These are phyloP conservation scores for Neurospora sp. DNA, from an alignment of 495 filamentous ascomycete species.

Conservation along the genomic window DNA sequence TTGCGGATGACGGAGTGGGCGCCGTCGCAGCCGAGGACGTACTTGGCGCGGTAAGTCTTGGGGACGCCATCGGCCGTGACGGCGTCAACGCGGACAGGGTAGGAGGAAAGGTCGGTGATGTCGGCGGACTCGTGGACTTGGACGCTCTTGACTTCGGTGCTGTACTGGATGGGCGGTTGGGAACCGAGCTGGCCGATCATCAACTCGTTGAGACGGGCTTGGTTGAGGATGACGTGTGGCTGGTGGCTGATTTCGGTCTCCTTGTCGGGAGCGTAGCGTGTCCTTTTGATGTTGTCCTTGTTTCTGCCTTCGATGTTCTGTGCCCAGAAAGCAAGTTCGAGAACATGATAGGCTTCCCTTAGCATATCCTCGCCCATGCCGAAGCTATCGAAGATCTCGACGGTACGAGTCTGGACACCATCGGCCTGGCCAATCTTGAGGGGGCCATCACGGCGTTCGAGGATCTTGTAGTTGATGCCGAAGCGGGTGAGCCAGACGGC, in stretches of 20 bases:
- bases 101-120: constrained; percentile 29
- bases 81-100: constrained; percentile 45
- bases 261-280: constrained; percentile 48
- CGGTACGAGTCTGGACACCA: constrained; percentile 68
- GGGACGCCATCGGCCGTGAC: constrained; percentile 37
- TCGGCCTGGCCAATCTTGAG: constrained; percentile 68
- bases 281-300: constrained; percentile 35
- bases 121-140: constrained; percentile 36
- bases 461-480: constrained; percentile 49
- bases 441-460: constrained; percentile 51
- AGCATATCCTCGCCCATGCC: constrained; percentile 60
- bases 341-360: constrained; percentile 59
- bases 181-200: constrained; percentile 39
- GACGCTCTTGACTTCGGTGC: constrained; percentile 44
- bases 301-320: constrained; percentile 3
- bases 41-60: constrained; percentile 52
- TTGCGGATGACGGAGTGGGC: constrained; percentile 61
- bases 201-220: constrained; percentile 60
- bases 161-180: constrained; percentile 49
- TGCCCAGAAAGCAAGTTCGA: constrained; percentile 58
- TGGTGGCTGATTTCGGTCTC: constrained; percentile 53
- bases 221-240: constrained; percentile 69
- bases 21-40: constrained; percentile 68
- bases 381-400: constrained; percentile 75
- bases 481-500: constrained; percentile 56